Evolutionary conservation across 441 rosid genomes (phyloP).

Genomic region (Erodium texanum): DNA sequence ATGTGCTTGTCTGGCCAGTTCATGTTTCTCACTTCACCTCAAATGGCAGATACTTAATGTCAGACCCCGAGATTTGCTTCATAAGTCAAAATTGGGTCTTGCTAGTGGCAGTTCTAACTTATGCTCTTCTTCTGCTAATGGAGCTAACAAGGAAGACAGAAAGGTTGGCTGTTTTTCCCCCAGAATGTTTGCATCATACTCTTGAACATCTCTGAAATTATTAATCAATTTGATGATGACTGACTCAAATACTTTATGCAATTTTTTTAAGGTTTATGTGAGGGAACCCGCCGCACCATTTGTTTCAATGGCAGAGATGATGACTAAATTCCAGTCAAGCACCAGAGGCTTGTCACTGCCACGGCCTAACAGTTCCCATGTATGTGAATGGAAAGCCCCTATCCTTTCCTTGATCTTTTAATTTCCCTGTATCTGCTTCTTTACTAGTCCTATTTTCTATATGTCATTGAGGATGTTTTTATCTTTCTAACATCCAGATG

Average conservation of each 20-base stretch:
- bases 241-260: conserved; percentile 9
- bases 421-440: not conserved
- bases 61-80: conserved; percentile 56
- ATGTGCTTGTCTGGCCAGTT: not conserved
- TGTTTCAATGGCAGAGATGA: conserved; percentile 81
- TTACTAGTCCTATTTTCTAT: conserved; percentile 3
- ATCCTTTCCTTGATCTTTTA: not conserved
- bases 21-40: conserved; percentile 6
- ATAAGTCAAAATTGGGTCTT: conserved; percentile 74
- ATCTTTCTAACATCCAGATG: conserved; percentile 38
- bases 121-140: conserved; percentile 34
- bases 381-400: conserved; percentile 21
- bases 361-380: conserved; percentile 27
- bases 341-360: conserved; percentile 71
- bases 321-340: conserved; percentile 74
- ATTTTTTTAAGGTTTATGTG: conserved; percentile 47
- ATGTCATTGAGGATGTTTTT: conserved; percentile 13
- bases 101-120: conserved; percentile 30
- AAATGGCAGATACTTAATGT: conserved; percentile 61
- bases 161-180: conserved; percentile 39
- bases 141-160: conserved; percentile 53
- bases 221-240: not conserved
- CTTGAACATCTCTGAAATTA: not conserved
- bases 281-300: conserved; percentile 58
- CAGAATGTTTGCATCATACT: not conserved